Base-by-base conservation (phyloP, 2,329 filamentous ascomycete species). In the Xylaria sp. region DNA sequence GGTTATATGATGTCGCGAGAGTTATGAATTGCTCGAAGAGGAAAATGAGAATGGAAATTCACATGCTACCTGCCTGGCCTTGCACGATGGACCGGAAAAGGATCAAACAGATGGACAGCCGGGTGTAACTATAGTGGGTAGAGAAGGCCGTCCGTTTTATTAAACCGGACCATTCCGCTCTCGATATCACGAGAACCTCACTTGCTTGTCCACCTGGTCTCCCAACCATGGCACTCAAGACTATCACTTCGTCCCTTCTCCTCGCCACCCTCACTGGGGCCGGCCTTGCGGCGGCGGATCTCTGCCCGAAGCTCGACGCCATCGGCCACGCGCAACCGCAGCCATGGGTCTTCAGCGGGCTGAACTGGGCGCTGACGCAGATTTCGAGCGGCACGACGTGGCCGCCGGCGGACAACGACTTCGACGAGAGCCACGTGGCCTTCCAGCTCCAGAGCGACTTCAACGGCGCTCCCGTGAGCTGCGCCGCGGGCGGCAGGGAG, bases 351-450 rank as follows among this genome's bases (percentile, higher is more conserved):
- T 61, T 68, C 61, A 65, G 48, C 32, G 19, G 24, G 17, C 32
- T 68, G 4, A 61, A 68, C 61, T 68, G 56, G 61, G 61, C 65
- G 0, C 51, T 65, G 1, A 68, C 65, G 32, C 48, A 68, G 19
- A 27, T 55, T 6, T 64, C 61, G 4, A 64, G 65, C 45, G 65
- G 65, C 14, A 2, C 32, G 30, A 57, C 58, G 8, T 66, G 64
- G 64, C 64, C 64, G 32, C 58, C 64, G 3, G 32, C 53, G 2
- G 45, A 6, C 3, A 27, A 47, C 36, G 65, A 67, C 59, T 63
- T 63, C 24, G 65, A 67, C 47, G 65, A 58, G 36, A 59, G 53
- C 24, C 59, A 39, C 39, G 65, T 67, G 1, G 36, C 42, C 14
- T 67, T 67, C 36, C 3, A 21, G 7, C 2, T 67, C n/a, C 12